Evolutionary conservation across 305 asterid genomes (phyloP).

Genomic region (Fraxinus ornus): DNA sequence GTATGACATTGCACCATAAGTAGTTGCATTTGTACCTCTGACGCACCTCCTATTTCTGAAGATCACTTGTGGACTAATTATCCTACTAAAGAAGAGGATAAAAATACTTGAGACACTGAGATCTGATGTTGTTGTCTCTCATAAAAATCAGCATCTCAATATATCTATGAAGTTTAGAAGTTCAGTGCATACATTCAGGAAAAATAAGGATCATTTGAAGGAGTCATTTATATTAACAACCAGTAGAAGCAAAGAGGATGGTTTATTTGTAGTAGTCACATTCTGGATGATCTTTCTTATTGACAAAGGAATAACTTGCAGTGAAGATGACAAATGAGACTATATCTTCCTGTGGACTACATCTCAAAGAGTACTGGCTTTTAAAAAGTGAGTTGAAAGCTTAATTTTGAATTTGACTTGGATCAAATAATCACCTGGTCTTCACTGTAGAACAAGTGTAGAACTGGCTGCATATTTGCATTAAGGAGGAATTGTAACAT

Average conservation of each 20-base stretch:
- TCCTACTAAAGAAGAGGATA: neutral
- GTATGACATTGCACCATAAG: neutral
- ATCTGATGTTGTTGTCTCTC: neutral
- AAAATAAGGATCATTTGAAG: neutral
- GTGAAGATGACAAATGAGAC: neutral
- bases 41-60: neutral
- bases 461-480: neutral
- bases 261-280: neutral
- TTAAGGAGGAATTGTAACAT: neutral
- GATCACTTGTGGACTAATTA: neutral
- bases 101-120: neutral
- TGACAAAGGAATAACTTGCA: neutral
- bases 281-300: neutral
- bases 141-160: constrained; percentile 4
- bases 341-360: neutral
- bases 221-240: neutral
- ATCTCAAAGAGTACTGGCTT: neutral
- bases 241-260: neutral
- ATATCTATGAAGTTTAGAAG: neutral
- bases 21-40: neutral
- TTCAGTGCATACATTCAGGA: neutral
- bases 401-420: neutral
- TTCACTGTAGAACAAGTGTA: neutral
- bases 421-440: neutral
- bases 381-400: neutral